Percentiles rank a stretch among this genome's conserved stretches.
These are phyloP conservation scores for Camelina hispida DNA, from an alignment of 345 rosid genomes.

Conservation along the genomic window DNA sequence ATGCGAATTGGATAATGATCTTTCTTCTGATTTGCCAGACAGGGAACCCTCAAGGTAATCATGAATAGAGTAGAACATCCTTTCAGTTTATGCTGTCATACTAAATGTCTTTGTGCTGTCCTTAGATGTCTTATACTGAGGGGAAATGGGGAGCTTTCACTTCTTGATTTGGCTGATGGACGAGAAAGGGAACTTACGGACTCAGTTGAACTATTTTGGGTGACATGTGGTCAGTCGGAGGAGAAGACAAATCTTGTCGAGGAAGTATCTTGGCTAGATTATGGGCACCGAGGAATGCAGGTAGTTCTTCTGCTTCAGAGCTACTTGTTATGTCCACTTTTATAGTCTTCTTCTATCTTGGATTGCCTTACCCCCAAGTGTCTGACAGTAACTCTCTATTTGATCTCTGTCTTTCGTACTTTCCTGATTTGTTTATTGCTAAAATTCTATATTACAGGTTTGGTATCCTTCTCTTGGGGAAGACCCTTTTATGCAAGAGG, in stretches of 20 bases:
- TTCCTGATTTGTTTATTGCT: constrained; percentile 55
- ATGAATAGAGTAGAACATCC: constrained; percentile 22
- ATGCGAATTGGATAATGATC: constrained; percentile 48
- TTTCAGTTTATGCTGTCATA: constrained; percentile 32
- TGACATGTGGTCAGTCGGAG: constrained; percentile 93
- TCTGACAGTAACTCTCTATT: constrained; percentile 11
- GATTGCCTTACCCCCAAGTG: constrained; percentile 12
- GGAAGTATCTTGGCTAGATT: constrained; percentile 98
- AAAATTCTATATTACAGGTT: constrained; percentile 75
- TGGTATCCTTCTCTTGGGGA: constrained; percentile 98
- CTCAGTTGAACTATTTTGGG: constrained; percentile 98
- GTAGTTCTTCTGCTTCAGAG: constrained; percentile 49
- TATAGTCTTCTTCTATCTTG: not conserved
- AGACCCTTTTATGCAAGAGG: constrained; percentile 93
- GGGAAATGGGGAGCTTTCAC: constrained; percentile 91
- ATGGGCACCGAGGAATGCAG: constrained; percentile 99
- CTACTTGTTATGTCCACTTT: constrained; percentile 5
- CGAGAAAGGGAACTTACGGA: constrained; percentile 94
- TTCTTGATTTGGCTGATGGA: constrained; percentile 97
- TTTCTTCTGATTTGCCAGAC: constrained; percentile 54
- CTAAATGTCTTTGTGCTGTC: constrained; percentile 44
- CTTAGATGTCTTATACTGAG: constrained; percentile 91
- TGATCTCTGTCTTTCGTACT: constrained; percentile 34
- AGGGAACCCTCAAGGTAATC: constrained; percentile 88
- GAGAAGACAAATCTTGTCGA: constrained; percentile 86